phyloP scores from a whole-genome alignment of 2,329 filamentous ascomycete genomes.

The Fusarium torreyae region DNA sequence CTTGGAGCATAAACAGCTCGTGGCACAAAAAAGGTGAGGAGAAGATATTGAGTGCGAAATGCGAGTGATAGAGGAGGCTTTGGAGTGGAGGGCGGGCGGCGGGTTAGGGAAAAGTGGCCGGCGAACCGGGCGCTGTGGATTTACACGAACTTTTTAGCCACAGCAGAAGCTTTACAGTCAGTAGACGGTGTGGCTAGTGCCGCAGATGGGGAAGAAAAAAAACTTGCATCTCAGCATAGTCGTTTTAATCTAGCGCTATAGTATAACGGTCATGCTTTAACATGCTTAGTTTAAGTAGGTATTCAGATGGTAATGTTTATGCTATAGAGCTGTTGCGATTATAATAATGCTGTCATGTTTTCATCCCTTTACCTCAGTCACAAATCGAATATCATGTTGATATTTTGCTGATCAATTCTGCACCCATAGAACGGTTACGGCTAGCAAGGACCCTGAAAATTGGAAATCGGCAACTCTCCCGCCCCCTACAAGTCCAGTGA shows the following conservation, averaged over 20 bases:
- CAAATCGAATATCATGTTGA: not conserved
- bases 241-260: not conserved
- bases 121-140: conserved; percentile 46
- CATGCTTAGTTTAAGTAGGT: no score
- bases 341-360: no score
- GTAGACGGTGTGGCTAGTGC: conserved; percentile 23
- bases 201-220: conserved; percentile 5
- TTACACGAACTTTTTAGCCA: conserved; percentile 36
- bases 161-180: conserved; percentile 7
- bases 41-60: conserved; percentile 28
- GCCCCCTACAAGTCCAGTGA: conserved; percentile 12
- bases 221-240: conserved; percentile 8
- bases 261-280: no score
- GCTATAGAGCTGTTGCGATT: no score
- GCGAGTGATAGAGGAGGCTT: conserved; percentile 45
- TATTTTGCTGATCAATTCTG: not conserved
- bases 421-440: conserved; percentile 27
- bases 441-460: conserved; percentile 30
- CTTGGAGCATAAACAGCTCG: not conserved
- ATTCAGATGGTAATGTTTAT: no score
- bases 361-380: no score
- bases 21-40: not conserved
- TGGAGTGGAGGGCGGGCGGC: conserved; percentile 30
- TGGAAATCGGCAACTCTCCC: conserved; percentile 29
- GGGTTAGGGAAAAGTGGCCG: conserved; percentile 45